Conservation (phyloP, 345 rosid species). For the Nephelium lappaceum region DNA sequence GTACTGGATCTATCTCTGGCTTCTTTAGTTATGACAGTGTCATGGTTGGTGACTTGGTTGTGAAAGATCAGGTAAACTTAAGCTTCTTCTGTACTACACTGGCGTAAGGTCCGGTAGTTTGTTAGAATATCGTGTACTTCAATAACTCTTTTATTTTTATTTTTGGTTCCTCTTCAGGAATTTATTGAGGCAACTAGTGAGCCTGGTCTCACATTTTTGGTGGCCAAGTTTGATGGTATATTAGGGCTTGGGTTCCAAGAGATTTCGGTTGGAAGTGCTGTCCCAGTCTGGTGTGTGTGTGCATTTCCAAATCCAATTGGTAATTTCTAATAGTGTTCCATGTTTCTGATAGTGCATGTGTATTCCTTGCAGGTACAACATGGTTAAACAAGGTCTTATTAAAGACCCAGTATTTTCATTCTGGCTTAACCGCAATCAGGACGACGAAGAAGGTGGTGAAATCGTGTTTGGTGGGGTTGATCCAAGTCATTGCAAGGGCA, state of each 20-base stretch:
- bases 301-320: not conserved
- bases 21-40: constrained; percentile 82
- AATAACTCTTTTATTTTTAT: not conserved
- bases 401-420: constrained; percentile 92
- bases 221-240: constrained; percentile 94
- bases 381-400: constrained; percentile 79
- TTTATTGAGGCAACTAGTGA: constrained; percentile 95
- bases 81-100: not conserved
- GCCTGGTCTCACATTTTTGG: constrained; percentile 81
- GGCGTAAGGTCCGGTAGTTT: constrained; percentile 1
- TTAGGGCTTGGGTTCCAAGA: constrained; percentile 95
- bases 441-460: constrained; percentile 86
- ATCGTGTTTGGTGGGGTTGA: constrained; percentile 95
- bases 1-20: constrained; percentile 84
- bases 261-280: constrained; percentile 80
- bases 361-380: constrained; percentile 68
- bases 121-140: not conserved
- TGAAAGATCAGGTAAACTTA: constrained; percentile 66
- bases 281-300: constrained; percentile 76
- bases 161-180: constrained; percentile 47
- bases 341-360: constrained; percentile 13
- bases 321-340: constrained; percentile 9
- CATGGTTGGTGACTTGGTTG: constrained; percentile 71
- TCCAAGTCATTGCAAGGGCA: constrained; percentile 79
- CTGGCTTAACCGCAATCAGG: constrained; percentile 88